Percentiles rank a stretch among this genome's conserved stretches.
These are phyloP conservation scores for Pythium aquatile DNA, from an alignment of 352 stramenopile species.

Conservation along the genomic window DNA sequence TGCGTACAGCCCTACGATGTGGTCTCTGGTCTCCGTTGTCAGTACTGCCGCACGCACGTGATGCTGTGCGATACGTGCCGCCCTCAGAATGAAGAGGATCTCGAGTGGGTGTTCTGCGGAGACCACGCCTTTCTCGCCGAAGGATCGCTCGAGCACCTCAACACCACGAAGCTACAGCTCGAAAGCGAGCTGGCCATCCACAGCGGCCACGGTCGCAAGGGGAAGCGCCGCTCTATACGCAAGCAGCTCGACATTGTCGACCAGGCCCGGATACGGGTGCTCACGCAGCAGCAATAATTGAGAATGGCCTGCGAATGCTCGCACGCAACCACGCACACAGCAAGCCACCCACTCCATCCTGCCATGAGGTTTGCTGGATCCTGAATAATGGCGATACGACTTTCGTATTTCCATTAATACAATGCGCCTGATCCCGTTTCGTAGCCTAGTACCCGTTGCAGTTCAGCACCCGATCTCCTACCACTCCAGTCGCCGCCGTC, in stretches of 20 bases:
- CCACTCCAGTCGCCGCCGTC: neutral
- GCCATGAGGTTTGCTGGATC: neutral
- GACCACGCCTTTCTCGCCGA: constrained; percentile 57
- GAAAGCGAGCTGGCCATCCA: constrained; percentile 31
- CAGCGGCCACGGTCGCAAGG: constrained; percentile 54
- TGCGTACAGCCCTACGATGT: constrained; percentile 66
- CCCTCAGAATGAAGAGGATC: constrained; percentile 24
- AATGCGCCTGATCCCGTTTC: neutral
- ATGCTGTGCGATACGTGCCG: constrained; percentile 62
- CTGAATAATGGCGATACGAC: neutral
- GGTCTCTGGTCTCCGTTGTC: constrained; percentile 59
- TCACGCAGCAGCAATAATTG: constrained; percentile 5
- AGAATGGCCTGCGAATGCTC: neutral
- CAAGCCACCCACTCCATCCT: constrained; percentile 6
- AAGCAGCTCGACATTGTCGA: constrained; percentile 76
- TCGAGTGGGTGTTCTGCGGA: constrained; percentile 46
- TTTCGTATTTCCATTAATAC: constrained; percentile 2
- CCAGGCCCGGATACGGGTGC: constrained; percentile 53
- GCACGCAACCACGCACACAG: neutral
- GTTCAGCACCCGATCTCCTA: neutral
- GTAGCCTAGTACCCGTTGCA: neutral
- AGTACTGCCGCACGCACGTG: constrained; percentile 80
- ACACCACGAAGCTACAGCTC: constrained; percentile 32
- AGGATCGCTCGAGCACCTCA: constrained; percentile 40
- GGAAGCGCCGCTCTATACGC: constrained; percentile 68